Evolutionary conservation across 2,329 filamentous ascomycete species (phyloP).

Genomic region (Monosporascus sp.): DNA sequence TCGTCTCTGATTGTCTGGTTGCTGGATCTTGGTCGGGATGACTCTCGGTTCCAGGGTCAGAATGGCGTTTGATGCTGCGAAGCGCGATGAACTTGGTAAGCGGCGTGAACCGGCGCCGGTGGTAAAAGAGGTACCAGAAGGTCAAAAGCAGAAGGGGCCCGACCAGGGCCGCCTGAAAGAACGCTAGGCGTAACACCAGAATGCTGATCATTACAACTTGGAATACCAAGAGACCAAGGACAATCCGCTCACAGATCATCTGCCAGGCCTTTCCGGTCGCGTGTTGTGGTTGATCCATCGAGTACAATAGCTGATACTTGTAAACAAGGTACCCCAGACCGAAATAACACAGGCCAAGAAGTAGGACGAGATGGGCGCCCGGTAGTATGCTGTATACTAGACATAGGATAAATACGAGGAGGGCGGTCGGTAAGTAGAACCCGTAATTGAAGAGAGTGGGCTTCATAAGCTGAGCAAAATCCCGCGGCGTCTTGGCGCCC

Average conservation of each 20-base stretch:
- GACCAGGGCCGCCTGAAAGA: conserved; percentile 67
- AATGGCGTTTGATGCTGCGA: conserved; percentile 68
- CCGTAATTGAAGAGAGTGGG: conserved; percentile 92
- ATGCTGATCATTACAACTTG: conserved; percentile 88
- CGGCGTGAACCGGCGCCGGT: conserved; percentile 74
- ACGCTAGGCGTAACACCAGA: conserved; percentile 68
- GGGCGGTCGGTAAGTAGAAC: conserved; percentile 87
- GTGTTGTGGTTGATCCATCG: conserved; percentile 95
- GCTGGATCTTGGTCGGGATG: conserved; percentile 36
- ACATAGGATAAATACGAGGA: conserved; percentile 92
- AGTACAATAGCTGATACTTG: conserved; percentile 96
- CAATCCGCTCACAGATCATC: conserved; percentile 89
- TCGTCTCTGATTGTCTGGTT: conserved; percentile 27
- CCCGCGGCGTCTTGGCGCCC: conserved; percentile 79
- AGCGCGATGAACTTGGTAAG: conserved; percentile 90
- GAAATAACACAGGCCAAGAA: conserved; percentile 81
- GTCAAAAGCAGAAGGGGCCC: conserved; percentile 74
- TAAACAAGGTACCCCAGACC: conserved; percentile 80
- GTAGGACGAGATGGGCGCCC: conserved; percentile 72
- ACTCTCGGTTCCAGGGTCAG: conserved; percentile 42
- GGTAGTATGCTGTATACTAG: conserved; percentile 88
- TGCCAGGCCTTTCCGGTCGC: conserved; percentile 92
- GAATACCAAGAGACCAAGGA: conserved; percentile 82
- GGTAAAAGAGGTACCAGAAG: conserved; percentile 85
- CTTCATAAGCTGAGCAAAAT: conserved; percentile 74